Evolutionary conservation across 2,329 filamentous ascomycete genomes (phyloP), one percentile per base, ranked within the genome.

Genomic region (Boeremia exigua): DNA sequence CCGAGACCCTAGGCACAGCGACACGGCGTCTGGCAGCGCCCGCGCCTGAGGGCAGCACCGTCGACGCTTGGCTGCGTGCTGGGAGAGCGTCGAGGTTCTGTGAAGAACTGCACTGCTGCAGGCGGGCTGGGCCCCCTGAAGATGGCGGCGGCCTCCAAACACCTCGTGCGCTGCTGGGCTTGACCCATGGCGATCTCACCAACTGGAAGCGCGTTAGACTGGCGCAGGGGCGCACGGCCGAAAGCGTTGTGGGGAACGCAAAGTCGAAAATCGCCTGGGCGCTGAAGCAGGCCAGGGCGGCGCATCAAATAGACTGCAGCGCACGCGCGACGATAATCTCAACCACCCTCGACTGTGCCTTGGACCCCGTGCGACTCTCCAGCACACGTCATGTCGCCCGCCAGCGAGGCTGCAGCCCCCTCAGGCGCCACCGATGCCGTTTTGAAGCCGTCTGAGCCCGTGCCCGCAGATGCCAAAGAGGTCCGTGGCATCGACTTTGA

Each of bases 401-500:
- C 62, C 56, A 62, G 63, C 51, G 61, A 54, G 57, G 46, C 59
- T 46, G 48, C 63, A 62, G 78, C 78, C 43, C 81, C 81, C 12
- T 62, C 74, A 7, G 75, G 71, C 62, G 80, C 79, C 60, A 91
- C 88, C 43, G 86, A 90, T 74, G 94, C 94, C 28, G 94, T 98
- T 42, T 82, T 98, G 47, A 89, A 94, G 65, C 83, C 88, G 45
- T 97, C 94, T 1, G 88, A 90, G 54, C 89, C 91, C 50, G 87
- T 96, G 73, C 91, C 94, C 14, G 83, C 87, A 50, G 88, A 84
- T 42, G 86, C 91, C n/a, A 86, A 88, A 63, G 85, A 91, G 72
- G 94, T 99, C 32, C 86, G 90, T 72, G 95, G 96, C 68, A 85
- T 98, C 59, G 94, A 99, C 73, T 99, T 98, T 79, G 89, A 97